Evolutionary conservation across 1,139 yeast genomes (phyloP), one percentile per base, ranked within the genome.

Genomic region (Candida albicans): DNA sequence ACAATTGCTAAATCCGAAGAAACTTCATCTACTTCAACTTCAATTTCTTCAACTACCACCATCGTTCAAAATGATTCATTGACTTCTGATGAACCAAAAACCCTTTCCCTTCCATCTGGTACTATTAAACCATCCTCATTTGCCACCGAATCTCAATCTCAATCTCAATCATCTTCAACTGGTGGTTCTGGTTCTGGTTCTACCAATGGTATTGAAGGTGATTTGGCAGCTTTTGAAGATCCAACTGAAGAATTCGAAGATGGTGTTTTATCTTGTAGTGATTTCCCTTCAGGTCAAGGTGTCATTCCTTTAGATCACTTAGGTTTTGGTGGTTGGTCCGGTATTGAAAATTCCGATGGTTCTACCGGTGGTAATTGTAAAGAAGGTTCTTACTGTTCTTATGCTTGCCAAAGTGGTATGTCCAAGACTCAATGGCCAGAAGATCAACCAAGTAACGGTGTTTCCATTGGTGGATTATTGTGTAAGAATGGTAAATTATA

Each of bases 341-440:
- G 88, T 62, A 70, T 85, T 55, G 64, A 73, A 57, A 64, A 77
- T 52, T 87, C 86, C 59, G 75, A 81, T 40, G 81, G 89, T 48
- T 83, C 88, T 48, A 76, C 85, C 48, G 82, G 90, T 49, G 61
- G 71, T 71, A 61, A 73, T 37, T 86, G 95, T 75, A 63, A 74
- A 53, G 90, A 84, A 50, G 93, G 90, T 48, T 77, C 79, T 58
- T 84, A 84, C 77, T 86, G 95, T 67, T 86, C 93, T 46, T 86
- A 86, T 63, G 89, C 93, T 51, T 86, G 95, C 70, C 91, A 85
- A 69, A 80, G 93, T 46, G 95, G 95, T 79, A 85, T 85, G 93
- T 85, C 93, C 57, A 86, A 86, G 75, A 85, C 93, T 47, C 95
- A 86, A 72, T 86, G 90, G 90, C 95, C 95, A 46, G 67, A 80